Percentiles rank a stretch among this genome's conserved stretches.
Conservation (phyloP, 2,329 filamentous ascomycete species). For the Cordyceps fumosorosea region DNA sequence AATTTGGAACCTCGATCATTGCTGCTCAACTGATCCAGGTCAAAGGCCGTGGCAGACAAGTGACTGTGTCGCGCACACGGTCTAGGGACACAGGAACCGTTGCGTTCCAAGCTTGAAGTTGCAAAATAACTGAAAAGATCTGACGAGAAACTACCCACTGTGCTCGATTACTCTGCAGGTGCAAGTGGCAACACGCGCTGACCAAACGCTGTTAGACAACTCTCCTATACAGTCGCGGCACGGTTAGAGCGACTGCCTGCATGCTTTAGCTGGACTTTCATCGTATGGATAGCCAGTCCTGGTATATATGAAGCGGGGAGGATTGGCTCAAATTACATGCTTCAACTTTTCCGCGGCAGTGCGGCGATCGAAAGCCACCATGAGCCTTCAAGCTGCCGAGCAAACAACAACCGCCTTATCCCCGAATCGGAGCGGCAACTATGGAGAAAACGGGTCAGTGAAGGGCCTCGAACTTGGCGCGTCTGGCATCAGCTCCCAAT, state of each 20-base stretch:
- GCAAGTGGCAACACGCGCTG: not conserved
- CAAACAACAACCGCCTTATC: not conserved
- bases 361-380: not conserved
- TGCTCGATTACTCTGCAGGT: not conserved
- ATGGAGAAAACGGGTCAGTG: not conserved
- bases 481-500: not conserved
- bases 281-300: not conserved
- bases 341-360: too few species aligned
- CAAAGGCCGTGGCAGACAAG: slow-evolving; percentile 56
- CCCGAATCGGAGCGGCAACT: not conserved
- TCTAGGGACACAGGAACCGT: slow-evolving; percentile 35
- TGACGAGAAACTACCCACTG: slow-evolving; percentile 38
- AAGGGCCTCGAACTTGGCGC: not conserved
- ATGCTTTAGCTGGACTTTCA: not conserved
- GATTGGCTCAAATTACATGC: not conserved
- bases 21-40: slow-evolving; percentile 40
- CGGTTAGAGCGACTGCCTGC: not conserved
- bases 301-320: not conserved
- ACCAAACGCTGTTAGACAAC: not conserved
- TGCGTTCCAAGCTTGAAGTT: slow-evolving; percentile 45
- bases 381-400: not conserved
- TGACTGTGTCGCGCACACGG: slow-evolving; percentile 9
- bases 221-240: not conserved
- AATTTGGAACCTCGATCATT: slow-evolving; percentile 47
- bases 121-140: slow-evolving; percentile 66